Evolutionary conservation across 805 yeast genomes (phyloP).

Genomic region (Osmozyma mogii): DNA sequence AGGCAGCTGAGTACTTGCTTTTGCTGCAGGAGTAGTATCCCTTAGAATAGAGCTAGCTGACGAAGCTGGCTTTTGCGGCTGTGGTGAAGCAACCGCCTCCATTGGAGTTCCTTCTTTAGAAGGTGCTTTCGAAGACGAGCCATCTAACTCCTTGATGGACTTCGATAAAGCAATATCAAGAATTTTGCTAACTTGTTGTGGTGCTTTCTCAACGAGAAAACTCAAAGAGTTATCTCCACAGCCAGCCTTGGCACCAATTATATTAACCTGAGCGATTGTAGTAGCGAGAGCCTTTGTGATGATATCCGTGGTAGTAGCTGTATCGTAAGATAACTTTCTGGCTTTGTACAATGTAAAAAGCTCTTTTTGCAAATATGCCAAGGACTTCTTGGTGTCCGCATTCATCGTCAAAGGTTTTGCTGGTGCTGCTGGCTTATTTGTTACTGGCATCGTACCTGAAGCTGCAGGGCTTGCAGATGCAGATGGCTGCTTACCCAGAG

Average conservation of each 20-base stretch:
- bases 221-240: constrained; percentile 72
- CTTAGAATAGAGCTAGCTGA: no score
- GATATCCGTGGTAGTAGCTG: constrained; percentile 75
- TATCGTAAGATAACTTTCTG: constrained; percentile 60
- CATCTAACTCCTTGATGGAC: constrained; percentile 47
- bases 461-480: constrained; percentile 10
- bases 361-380: constrained; percentile 81
- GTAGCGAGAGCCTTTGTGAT: constrained; percentile 88
- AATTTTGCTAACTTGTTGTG: constrained; percentile 71
- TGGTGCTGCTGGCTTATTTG: constrained; percentile 4
- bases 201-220: constrained; percentile 72
- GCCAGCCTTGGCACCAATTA: constrained; percentile 80
- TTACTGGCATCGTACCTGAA: constrained; percentile 1
- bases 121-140: no score
- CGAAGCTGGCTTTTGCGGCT: no score
- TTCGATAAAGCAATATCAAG: constrained; percentile 76
- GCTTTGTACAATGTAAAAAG: constrained; percentile 73
- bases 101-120: no score
- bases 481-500: not conserved
- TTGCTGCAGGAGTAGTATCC: no score
- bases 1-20: no score
- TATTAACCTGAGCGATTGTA: constrained; percentile 84
- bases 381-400: constrained; percentile 62
- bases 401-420: no score
- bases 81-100: no score